Evolutionary conservation across 1,284 basidiomycete species (phyloP).

Genomic region (Clitocybe nebularis): DNA sequence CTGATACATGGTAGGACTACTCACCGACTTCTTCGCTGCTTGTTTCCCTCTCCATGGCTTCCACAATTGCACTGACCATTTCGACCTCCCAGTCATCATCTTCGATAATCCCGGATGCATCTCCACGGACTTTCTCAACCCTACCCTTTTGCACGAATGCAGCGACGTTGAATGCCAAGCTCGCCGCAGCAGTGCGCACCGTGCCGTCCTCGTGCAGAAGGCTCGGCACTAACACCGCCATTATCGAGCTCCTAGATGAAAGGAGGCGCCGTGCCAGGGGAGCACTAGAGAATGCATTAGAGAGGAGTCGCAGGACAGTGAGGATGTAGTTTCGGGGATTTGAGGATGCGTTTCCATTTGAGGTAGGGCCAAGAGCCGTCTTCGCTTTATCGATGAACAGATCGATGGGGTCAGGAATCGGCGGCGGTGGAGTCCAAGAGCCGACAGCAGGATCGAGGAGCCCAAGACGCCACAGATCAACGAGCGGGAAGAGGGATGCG

Average conservation of each 20-base stretch:
- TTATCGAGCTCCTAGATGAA: conserved; percentile 24
- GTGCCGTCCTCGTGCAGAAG: conserved; percentile 64
- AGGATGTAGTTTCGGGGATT: conserved; percentile 56
- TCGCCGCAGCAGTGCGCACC: conserved; percentile 78
- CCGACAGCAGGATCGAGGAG: conserved; percentile 61
- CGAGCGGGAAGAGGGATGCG: conserved; percentile 72
- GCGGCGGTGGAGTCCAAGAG: conserved; percentile 41
- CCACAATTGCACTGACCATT: conserved; percentile 72
- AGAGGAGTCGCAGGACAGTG: conserved; percentile 69
- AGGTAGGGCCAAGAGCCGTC: conserved; percentile 25
- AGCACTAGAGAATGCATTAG: conserved; percentile 64
- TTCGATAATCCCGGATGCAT: conserved; percentile 46
- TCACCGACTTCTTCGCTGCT: conserved; percentile 76
- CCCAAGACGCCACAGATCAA: conserved; percentile 82
- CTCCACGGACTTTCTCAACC: conserved; percentile 41
- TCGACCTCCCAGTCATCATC: conserved; percentile 84
- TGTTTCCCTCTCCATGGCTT: conserved; percentile 68
- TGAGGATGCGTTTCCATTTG: conserved; percentile 25
- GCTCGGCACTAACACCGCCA: conserved; percentile 57
- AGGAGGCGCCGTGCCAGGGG: conserved; percentile 53
- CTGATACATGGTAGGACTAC: conserved; percentile 26
- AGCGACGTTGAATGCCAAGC: conserved; percentile 74
- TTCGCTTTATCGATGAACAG: conserved; percentile 43
- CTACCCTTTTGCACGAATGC: conserved; percentile 59
- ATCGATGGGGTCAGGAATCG: conserved; percentile 33